Evolutionary conservation across 345 rosid species (phyloP), one percentile per base, ranked within the genome.

Genomic region (Conringia planisiliqua): DNA sequence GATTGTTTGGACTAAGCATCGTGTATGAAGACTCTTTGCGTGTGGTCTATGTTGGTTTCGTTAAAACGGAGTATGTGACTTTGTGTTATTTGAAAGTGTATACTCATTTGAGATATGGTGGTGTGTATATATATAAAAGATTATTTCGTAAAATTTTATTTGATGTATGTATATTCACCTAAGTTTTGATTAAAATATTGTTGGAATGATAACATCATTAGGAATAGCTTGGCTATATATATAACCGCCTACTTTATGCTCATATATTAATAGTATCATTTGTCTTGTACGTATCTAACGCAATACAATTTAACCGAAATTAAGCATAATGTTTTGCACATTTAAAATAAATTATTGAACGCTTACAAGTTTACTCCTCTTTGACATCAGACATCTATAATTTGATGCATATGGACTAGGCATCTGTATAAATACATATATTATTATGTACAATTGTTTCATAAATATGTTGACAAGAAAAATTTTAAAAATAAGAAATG

Each of bases 131-230:
- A 62, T 26, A 68, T 1, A 14, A 0, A 12, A 3, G 8, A 27
- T 29, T 43, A 44, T 62, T 44, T 35, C 14, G 20, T 36, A 61
- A 52, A 63, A 55, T 43, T 38, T 63, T 12, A 46, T 63, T 70
- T 76, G 80, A 76, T 76, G 75, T 55, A 30, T 36, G 61, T 70
- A 55, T 50, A 62, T 14, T 44, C 80, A 76, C 80, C 75, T 70
- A 76, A 76, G 26, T 17, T 76, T 55, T 63, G 59, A 62, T 62
- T 76, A 54, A 1, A 16, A 30, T 76, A 76, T 63, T 35, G 75
- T 55, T 76, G 66, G 51, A 11, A 70, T 46, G 58, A 46, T 26
- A 62, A 18, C 75, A 70, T 70, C 75, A 46, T 46, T 44, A 76
- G 70, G 65, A 62, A 70, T 54, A 10, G 32, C 39, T 76, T 76